Conservation (phyloP, 1,284 basidiomycete species). For the Polyporus tsugae region DNA sequence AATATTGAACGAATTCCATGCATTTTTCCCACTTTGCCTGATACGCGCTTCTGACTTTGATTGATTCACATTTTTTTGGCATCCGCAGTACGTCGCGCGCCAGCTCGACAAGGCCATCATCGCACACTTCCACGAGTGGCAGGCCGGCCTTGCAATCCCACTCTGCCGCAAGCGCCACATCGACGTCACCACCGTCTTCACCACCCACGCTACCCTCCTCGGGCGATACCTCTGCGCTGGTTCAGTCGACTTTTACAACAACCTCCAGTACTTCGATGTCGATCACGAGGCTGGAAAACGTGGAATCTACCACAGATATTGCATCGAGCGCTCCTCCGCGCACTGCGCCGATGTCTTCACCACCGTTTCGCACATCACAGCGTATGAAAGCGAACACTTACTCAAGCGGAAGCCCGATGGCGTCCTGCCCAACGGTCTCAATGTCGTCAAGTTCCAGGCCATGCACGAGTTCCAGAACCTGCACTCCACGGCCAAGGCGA, state of each 20-base stretch:
- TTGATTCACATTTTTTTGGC: not conserved
- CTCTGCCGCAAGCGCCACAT: constrained; percentile 96
- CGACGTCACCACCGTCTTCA: constrained; percentile 98
- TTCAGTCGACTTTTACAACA: constrained; percentile 99
- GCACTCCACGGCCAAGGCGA: constrained; percentile 91
- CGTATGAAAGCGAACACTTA: constrained; percentile 95
- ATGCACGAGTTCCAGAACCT: constrained; percentile 99
- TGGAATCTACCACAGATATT: constrained; percentile 93
- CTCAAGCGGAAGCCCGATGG: constrained; percentile 98
- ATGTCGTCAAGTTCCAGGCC: constrained; percentile 95
- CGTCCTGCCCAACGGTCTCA: constrained; percentile 97
- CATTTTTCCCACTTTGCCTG: constrained; percentile 12
- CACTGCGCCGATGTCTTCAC: constrained; percentile 99
- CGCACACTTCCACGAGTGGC: constrained; percentile 99
- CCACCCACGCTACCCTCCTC: constrained; percentile 97
- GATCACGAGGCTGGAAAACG: constrained; percentile 99
- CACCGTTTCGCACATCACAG: constrained; percentile 97
- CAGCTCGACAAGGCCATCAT: constrained; percentile 88
- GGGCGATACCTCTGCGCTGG: constrained; percentile 98
- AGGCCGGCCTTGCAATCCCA: constrained; percentile 96
- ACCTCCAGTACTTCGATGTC: constrained; percentile 98
- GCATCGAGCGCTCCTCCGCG: constrained; percentile 93
- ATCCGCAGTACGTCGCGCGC: constrained; percentile 75
- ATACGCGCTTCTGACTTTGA: constrained; percentile 14
- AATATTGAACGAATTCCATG: not conserved